Evolutionary conservation across 106 monocot species (phyloP).

Genomic region (Alisma plantagoaquatica): DNA sequence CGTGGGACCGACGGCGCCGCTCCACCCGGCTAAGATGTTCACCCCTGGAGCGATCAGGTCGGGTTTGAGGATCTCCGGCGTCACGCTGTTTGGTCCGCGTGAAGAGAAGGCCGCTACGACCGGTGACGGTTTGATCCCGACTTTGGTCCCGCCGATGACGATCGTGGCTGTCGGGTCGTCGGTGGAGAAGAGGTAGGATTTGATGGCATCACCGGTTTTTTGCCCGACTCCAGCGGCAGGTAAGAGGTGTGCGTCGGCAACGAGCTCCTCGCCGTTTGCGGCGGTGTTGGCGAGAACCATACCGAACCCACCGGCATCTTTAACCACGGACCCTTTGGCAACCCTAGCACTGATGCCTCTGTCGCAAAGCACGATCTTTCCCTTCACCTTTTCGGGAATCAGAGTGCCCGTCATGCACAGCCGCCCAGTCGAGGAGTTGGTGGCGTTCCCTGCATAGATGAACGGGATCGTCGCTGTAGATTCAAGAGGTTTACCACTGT

Average conservation of each 20-base stretch:
- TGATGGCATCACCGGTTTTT: constrained; percentile 50
- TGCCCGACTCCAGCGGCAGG: constrained; percentile 67
- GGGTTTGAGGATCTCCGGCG: constrained; percentile 76
- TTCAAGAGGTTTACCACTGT: constrained; percentile 52
- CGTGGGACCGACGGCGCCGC: constrained; percentile 66
- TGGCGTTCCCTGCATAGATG: constrained; percentile 85
- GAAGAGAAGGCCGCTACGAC: constrained; percentile 98
- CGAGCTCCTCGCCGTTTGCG: constrained; percentile 89
- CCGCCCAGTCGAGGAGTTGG: constrained; percentile 66
- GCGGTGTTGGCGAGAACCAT: constrained; percentile 86
- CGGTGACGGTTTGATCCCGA: constrained; percentile 72
- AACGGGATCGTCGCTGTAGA: constrained; percentile 20
- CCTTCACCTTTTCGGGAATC: constrained; percentile 60
- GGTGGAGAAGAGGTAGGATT: constrained; percentile 41
- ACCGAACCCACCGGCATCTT: constrained; percentile 71
- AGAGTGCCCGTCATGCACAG: constrained; percentile 87
- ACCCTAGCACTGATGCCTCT: constrained; percentile 79
- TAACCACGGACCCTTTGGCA: constrained; percentile 81
- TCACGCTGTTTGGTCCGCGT: constrained; percentile 74
- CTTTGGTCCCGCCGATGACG: constrained; percentile 63
- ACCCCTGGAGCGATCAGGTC: constrained; percentile 92
- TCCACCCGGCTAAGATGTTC: constrained; percentile 94
- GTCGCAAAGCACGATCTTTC: constrained; percentile 90
- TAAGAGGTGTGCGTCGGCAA: constrained; percentile 88
- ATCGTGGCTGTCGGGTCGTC: constrained; percentile 58